Evolutionary conservation across 2,329 filamentous ascomycete genomes (phyloP).

Genomic region (Leptodontidium sp.): DNA sequence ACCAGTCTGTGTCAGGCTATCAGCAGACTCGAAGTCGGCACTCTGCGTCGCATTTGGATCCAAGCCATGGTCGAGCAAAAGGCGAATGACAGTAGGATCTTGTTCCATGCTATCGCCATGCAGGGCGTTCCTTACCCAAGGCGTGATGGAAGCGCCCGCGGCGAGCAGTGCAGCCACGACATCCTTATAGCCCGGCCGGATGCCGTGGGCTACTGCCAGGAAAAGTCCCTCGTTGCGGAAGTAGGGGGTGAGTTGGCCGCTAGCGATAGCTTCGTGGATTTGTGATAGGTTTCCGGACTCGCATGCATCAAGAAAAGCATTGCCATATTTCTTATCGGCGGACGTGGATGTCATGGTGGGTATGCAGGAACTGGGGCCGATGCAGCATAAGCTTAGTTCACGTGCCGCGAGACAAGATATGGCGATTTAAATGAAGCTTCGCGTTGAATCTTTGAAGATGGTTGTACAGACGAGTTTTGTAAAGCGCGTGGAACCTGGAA

Average conservation of each 20-base stretch:
- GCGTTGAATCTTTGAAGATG: no score
- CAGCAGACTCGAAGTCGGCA: conserved; percentile 4
- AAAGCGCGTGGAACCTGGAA: no score
- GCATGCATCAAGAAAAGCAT: not conserved
- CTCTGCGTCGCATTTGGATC: conserved; percentile 14
- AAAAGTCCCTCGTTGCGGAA: conserved; percentile 6
- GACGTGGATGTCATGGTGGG: not conserved
- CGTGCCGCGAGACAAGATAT: no score
- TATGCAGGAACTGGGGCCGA: not conserved
- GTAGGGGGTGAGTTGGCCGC: not conserved
- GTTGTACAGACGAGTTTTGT: no score
- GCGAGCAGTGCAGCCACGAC: not conserved
- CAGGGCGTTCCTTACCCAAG: not conserved
- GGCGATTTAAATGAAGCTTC: no score
- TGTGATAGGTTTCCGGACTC: not conserved
- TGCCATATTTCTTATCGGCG: not conserved
- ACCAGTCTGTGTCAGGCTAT: not conserved
- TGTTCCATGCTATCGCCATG: conserved; percentile 2
- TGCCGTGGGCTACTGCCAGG: not conserved
- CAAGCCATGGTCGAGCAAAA: not conserved
- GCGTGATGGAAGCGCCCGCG: not conserved
- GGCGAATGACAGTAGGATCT: not conserved
- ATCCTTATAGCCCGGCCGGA: not conserved
- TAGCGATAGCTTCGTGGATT: not conserved
- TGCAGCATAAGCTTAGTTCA: no score